A percentile compares a stretch with the other conserved stretches of the same genome.
Conservation (phyloP, 1,139 yeast species). For the Spencermartinsiella ligniputridi region DNA sequence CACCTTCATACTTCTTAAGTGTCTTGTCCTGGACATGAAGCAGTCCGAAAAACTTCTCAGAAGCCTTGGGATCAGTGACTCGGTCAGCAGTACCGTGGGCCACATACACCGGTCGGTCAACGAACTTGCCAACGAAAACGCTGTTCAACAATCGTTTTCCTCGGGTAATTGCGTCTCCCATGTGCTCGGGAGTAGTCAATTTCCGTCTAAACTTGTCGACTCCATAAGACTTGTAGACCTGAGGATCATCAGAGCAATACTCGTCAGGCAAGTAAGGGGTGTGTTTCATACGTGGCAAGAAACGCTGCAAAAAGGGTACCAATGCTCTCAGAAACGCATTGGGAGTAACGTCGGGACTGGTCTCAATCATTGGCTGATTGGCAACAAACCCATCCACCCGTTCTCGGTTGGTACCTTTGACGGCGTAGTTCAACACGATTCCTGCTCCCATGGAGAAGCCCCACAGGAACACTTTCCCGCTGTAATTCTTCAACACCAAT, state of each 20-base stretch:
- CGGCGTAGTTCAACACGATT: constrained; percentile 66
- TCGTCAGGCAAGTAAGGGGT: constrained; percentile 54
- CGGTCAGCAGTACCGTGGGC: constrained; percentile 51
- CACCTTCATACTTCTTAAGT: constrained; percentile 34
- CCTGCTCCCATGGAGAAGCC: constrained; percentile 99
- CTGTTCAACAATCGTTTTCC: constrained; percentile 50
- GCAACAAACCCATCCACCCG: constrained; percentile 53
- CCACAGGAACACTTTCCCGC: constrained; percentile 46
- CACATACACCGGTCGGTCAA: constrained; percentile 46
- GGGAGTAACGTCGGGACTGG: constrained; percentile 57
- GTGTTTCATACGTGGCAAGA: constrained; percentile 52
- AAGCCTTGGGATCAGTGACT: constrained; percentile 54
- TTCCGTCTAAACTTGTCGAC: constrained; percentile 34
- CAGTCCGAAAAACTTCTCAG: constrained; percentile 44
- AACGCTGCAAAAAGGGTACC: constrained; percentile 45
- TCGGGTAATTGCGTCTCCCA: constrained; percentile 62
- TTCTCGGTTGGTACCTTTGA: constrained; percentile 56
- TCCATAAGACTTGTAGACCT: constrained; percentile 21
- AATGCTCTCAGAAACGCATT: constrained; percentile 42
- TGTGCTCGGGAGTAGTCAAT: constrained; percentile 46
- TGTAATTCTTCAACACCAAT: constrained; percentile 30
- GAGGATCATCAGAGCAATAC: constrained; percentile 51
- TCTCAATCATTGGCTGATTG: constrained; percentile 61
- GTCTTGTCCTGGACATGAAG: constrained; percentile 36
- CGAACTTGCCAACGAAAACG: constrained; percentile 42